Percentiles rank a stretch among this genome's conserved stretches.
Evolutionary conservation across 2,329 filamentous ascomycete genomes (phyloP).

Genomic region (Sporothrix phasma): DNA sequence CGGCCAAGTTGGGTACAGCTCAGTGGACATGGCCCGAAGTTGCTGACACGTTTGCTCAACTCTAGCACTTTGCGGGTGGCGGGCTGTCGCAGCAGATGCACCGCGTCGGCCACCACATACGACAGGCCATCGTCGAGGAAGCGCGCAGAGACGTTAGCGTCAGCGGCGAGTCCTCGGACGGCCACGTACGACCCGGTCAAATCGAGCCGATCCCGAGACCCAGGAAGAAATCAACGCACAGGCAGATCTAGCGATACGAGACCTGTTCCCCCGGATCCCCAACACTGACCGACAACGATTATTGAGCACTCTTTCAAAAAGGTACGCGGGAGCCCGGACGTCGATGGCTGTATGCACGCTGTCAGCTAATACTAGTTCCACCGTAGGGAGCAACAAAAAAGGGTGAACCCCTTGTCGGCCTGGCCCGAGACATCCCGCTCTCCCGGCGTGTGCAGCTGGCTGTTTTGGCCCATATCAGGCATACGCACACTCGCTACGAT

Average conservation of each 20-base stretch:
- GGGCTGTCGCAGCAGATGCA: slow-evolving; percentile 37
- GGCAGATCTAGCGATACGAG: slow-evolving; percentile 51
- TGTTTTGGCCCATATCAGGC: slow-evolving; percentile 56
- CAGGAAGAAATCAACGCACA: slow-evolving; percentile 53
- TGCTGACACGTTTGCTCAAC: slow-evolving; percentile 21
- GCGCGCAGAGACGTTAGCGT: slow-evolving; percentile 31
- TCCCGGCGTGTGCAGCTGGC: slow-evolving; percentile 55
- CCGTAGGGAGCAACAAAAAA: slow-evolving; percentile 40
- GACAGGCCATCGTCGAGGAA: slow-evolving; percentile 48
- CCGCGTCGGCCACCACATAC: slow-evolving; percentile 51
- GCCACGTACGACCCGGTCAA: slow-evolving; percentile 20
- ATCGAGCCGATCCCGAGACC: slow-evolving; percentile 49
- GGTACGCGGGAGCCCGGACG: slow-evolving; percentile 31
- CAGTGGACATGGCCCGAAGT: background rate
- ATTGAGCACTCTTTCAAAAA: slow-evolving; percentile 54
- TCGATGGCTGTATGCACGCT: background rate
- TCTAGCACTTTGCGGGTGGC: background rate
- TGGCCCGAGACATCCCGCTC: slow-evolving; percentile 45
- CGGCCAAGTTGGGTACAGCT: background rate
- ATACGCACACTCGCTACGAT: slow-evolving; percentile 58
- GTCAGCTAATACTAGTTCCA: background rate
- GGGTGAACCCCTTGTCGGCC: slow-evolving; percentile 47
- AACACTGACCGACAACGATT: slow-evolving; percentile 54
- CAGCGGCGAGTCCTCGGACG: slow-evolving; percentile 22
- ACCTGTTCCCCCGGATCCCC: slow-evolving; percentile 56